Percentiles rank a stretch among this genome's conserved stretches.
These are phyloP conservation scores for Polychytrium aggregatum DNA, from an alignment of 192 early-diverging fungal genomes.

Conservation along the genomic window DNA sequence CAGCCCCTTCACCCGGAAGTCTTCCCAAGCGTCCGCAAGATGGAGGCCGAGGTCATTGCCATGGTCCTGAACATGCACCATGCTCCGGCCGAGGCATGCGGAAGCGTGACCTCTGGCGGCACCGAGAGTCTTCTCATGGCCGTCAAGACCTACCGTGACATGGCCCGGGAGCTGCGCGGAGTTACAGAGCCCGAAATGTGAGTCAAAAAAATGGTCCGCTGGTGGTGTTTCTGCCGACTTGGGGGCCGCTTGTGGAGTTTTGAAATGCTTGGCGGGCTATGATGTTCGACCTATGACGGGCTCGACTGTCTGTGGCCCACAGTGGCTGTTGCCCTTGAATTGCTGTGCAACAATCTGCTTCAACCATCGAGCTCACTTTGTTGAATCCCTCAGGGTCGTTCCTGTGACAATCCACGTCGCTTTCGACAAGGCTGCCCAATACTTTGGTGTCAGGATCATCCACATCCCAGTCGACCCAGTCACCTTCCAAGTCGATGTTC, in stretches of 20 bases:
- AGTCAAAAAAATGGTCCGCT: too few species aligned
- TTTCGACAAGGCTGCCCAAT: slow-evolving; percentile 87
- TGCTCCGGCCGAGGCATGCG: slow-evolving; percentile 58
- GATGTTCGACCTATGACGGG: too few species aligned
- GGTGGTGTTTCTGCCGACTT: too few species aligned
- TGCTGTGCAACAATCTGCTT: not conserved
- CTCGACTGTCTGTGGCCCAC: too few species aligned
- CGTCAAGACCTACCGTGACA: slow-evolving; percentile 85
- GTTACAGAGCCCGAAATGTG: slow-evolving; percentile 88
- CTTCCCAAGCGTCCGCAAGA: slow-evolving; percentile 86
- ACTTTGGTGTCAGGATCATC: slow-evolving; percentile 82
- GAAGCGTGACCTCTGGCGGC: slow-evolving; percentile 86
- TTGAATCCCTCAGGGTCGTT: slow-evolving; percentile 55
- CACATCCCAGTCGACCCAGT: slow-evolving; percentile 71
- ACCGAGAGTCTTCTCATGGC: slow-evolving; percentile 93
- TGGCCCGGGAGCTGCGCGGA: slow-evolving; percentile 64
- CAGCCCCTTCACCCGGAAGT: slow-evolving; percentile 86
- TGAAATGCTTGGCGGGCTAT: too few species aligned
- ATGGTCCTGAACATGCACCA: slow-evolving; percentile 89
- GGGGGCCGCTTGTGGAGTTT: too few species aligned
- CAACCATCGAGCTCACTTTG: not conserved
- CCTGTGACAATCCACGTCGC: slow-evolving; percentile 92
- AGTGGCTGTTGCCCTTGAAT: too few species aligned
- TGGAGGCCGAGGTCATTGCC: slow-evolving; percentile 89
- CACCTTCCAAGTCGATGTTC: slow-evolving; percentile 66